These are phyloP conservation scores for Boletus coccyginus DNA, from an alignment of 768 basidiomycete genomes.

Conservation along the genomic window DNA sequence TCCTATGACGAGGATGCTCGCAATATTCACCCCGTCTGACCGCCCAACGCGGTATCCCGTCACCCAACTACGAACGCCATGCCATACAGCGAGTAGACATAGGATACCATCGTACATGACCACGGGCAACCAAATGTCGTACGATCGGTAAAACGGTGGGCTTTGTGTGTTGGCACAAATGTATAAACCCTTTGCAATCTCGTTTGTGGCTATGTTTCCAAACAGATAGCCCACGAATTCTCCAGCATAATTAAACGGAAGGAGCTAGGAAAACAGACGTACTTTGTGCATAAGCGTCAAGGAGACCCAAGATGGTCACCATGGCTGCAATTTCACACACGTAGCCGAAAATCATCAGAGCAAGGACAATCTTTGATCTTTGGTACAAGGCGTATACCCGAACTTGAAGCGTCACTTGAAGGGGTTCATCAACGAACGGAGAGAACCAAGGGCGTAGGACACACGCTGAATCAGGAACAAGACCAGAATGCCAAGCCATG, in stretches of 20 bases:
- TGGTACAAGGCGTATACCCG: constrained; percentile 15
- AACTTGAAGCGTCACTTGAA: constrained; percentile 15
- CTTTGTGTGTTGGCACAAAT: neutral
- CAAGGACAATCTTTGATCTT: constrained; percentile 9
- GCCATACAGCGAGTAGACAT: constrained; percentile 6
- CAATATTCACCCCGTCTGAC: neutral
- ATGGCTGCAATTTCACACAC: constrained; percentile 13
- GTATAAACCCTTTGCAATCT: constrained; percentile 1
- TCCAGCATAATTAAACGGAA: neutral
- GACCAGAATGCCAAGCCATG: constrained; percentile 8
- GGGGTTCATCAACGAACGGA: neutral
- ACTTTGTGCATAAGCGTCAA: constrained; percentile 5
- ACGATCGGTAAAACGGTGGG: neutral
- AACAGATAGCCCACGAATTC: neutral
- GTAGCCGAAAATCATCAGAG: constrained; percentile 8
- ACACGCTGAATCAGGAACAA: constrained; percentile 13
- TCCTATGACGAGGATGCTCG: constrained; percentile 9
- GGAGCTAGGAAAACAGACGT: neutral
- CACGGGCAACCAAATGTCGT: constrained; percentile 7
- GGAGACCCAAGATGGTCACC: neutral
- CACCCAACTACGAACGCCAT: neutral
- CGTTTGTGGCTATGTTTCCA: constrained; percentile 3
- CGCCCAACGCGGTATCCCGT: neutral
- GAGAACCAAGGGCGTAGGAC: neutral
- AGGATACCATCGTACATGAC: constrained; percentile 7